A percentile compares a stretch with the other conserved stretches of the same genome.
Conservation (phyloP, 345 rosid species). For the Camelina hispida region DNA sequence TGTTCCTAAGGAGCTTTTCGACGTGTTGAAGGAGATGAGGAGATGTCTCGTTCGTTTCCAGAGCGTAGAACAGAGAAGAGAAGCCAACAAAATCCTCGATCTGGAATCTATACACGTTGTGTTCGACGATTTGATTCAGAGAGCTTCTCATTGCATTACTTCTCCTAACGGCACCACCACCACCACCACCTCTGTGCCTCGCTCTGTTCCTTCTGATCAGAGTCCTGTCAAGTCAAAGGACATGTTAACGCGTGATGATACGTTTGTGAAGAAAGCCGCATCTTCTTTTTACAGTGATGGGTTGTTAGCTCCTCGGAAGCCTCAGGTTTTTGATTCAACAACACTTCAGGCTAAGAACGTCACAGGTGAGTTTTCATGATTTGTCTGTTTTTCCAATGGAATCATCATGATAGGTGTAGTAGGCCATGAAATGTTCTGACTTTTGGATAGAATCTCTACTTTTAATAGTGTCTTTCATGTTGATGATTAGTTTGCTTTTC, state of each 20-base stretch:
- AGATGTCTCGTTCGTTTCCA: constrained; percentile 57
- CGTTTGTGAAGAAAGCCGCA: constrained; percentile 62
- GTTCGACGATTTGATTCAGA: constrained; percentile 83
- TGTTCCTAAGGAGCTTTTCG: constrained; percentile 80
- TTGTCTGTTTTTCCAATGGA: not conserved
- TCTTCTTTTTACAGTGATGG: constrained; percentile 60
- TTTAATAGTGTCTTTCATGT: not conserved
- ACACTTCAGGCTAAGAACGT: constrained; percentile 55
- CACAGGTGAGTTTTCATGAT: constrained; percentile 53
- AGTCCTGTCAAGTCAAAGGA: constrained; percentile 43
- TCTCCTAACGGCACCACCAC: constrained; percentile 42
- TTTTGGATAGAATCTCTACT: not conserved
- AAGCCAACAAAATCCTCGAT: constrained; percentile 74
- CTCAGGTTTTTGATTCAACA: constrained; percentile 65
- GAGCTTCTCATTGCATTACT: constrained; percentile 74
- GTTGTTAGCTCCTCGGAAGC: constrained; percentile 45
- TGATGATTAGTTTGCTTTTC: not conserved
- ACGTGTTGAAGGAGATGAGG: constrained; percentile 75
- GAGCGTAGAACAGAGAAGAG: constrained; percentile 74
- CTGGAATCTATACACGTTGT: constrained; percentile 67
- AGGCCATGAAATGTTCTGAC: constrained; percentile 54
- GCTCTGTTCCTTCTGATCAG: constrained; percentile 44
- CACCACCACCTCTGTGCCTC: not conserved
- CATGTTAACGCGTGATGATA: constrained; percentile 71
- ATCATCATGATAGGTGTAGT: constrained; percentile 15